phyloP scores from a whole-genome alignment of 106 monocot genomes.

The Acorus gramineus region DNA sequence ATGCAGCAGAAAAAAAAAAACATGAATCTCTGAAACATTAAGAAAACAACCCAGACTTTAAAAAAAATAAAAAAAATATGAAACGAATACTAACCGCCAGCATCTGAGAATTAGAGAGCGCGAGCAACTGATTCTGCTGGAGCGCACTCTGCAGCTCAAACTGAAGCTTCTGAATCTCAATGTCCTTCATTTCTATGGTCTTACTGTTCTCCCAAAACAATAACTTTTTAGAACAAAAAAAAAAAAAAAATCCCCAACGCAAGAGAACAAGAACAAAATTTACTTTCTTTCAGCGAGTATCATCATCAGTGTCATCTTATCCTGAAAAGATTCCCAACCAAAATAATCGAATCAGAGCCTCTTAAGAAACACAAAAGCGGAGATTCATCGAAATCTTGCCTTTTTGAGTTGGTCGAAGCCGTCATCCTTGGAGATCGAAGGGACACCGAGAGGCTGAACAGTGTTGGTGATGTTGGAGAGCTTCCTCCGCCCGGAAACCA shows the following conservation, averaged over 20 bases:
- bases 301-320: conserved; percentile 38
- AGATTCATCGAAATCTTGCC: background rate
- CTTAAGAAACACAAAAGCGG: background rate
- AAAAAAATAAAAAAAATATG: background rate
- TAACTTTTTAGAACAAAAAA: background rate
- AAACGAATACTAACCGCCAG: conserved; percentile 35
- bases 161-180: conserved; percentile 49
- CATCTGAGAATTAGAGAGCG: conserved; percentile 55
- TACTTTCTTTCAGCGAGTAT: conserved; percentile 44
- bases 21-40: background rate
- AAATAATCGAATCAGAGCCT: background rate
- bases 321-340: conserved; percentile 20
- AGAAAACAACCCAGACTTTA: background rate
- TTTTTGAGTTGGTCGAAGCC: conserved; percentile 24
- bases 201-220: conserved; percentile 27
- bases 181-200: conserved; percentile 28
- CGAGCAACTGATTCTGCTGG: conserved; percentile 58
- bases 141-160: conserved; percentile 23
- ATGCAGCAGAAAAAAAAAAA: background rate
- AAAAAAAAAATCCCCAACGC: background rate
- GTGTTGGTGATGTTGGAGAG: conserved; percentile 51
- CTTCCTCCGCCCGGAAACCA: conserved; percentile 21
- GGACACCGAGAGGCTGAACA: background rate
- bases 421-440: conserved; percentile 16
- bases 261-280: conserved; percentile 4